A percentile compares a stretch with the other conserved stretches of the same genome.
Evolutionary conservation across 768 basidiomycete species (phyloP).

Genomic region (Kwoniella mangroviensis): DNA sequence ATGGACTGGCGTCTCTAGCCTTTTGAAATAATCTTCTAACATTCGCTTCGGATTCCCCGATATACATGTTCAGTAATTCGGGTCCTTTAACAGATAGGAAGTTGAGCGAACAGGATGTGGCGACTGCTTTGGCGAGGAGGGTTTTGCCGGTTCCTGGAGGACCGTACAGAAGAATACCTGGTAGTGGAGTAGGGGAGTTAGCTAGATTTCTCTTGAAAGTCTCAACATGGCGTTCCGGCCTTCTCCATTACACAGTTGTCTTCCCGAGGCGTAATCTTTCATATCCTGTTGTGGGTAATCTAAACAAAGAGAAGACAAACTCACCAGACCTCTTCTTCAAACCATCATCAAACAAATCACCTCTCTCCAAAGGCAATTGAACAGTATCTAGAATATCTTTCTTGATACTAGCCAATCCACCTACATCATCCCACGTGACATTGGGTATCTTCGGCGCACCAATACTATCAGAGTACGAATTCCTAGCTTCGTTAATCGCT

Average conservation of each 20-base stretch:
- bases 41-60: constrained; percentile 83
- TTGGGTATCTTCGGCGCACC: constrained; percentile 96
- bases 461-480: constrained; percentile 85
- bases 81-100: constrained; percentile 98
- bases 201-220: not conserved
- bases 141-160: constrained; percentile 97
- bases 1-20: constrained; percentile 88
- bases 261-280: too few relatives aligned
- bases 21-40: constrained; percentile 77
- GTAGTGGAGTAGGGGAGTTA: not conserved
- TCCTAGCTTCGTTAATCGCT: constrained; percentile 73
- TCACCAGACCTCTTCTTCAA: constrained; percentile 93
- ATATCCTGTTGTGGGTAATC: too few relatives aligned
- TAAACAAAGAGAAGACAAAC: constrained; percentile 18
- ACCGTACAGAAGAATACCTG: constrained; percentile 88
- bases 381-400: constrained; percentile 93
- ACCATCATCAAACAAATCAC: constrained; percentile 85
- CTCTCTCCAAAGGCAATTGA: constrained; percentile 85
- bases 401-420: constrained; percentile 85
- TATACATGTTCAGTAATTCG: constrained; percentile 96
- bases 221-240: too few relatives aligned
- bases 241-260: too few relatives aligned
- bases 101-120: constrained; percentile 90
- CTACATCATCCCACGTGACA: constrained; percentile 97
- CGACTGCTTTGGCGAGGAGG: constrained; percentile 91